Evolutionary conservation across 805 yeast species (phyloP).

Genomic region (Nakazawaea sp.): DNA sequence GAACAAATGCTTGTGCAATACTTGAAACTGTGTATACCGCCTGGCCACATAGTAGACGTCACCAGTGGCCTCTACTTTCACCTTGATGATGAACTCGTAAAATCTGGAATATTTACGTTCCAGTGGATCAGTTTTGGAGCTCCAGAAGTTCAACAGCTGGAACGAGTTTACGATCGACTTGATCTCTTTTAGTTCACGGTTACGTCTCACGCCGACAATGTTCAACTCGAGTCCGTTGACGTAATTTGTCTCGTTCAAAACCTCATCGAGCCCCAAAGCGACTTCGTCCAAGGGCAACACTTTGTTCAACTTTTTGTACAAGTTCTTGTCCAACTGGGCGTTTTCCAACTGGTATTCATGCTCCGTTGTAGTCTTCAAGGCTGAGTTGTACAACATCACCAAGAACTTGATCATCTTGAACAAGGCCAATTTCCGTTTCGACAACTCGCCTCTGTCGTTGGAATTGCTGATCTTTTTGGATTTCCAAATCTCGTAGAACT

Average conservation of each 20-base stretch:
- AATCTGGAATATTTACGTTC: constrained; percentile 12
- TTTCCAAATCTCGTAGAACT: constrained; percentile 75
- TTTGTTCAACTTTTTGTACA: constrained; percentile 32
- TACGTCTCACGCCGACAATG: constrained; percentile 55
- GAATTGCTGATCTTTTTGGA: constrained; percentile 64
- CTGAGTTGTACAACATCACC: constrained; percentile 67
- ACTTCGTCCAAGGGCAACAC: constrained; percentile 12
- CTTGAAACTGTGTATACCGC: constrained; percentile 62
- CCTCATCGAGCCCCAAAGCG: constrained; percentile 15
- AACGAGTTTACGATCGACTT: constrained; percentile 6
- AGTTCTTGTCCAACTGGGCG: constrained; percentile 27
- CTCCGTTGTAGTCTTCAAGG: constrained; percentile 58
- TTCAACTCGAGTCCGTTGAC: constrained; percentile 58
- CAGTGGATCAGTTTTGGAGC: constrained; percentile 6
- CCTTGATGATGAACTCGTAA: constrained; percentile 44
- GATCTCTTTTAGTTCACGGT: constrained; percentile 19
- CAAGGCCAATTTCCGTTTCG: constrained; percentile 61
- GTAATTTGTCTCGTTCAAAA: constrained; percentile 24
- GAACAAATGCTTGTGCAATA: constrained; percentile 45
- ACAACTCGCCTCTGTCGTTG: constrained; percentile 67
- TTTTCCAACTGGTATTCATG: constrained; percentile 33
- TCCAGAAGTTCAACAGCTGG: constrained; percentile 7
- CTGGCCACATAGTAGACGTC: constrained; percentile 45
- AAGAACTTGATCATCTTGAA: constrained; percentile 56
- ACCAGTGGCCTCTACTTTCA: constrained; percentile 25